A percentile compares a stretch with the other conserved stretches of the same genome.
phyloP scores from a whole-genome alignment of 192 early-diverging fungal species.

The Rhizophagus prolifer region DNA sequence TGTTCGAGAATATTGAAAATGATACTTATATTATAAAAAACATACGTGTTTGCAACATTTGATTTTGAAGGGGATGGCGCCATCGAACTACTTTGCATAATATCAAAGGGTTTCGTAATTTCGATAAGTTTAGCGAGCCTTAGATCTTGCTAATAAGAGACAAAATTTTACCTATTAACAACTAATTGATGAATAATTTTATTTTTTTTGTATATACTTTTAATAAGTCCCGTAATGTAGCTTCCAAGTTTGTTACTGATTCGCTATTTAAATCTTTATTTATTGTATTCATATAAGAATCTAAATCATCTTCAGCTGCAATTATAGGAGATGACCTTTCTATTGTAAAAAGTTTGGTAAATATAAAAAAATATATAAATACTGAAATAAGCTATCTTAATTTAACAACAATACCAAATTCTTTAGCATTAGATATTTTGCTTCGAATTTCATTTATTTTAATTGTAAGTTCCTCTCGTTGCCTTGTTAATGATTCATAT shows the following conservation, averaged over 20 bases:
- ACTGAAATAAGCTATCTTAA: background rate
- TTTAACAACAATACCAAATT: background rate
- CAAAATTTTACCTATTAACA: background rate
- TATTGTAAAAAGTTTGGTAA: background rate
- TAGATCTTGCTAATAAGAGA: constrained; percentile 39
- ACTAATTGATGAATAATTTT: background rate
- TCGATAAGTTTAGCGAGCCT: constrained; percentile 44
- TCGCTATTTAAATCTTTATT: constrained; percentile 43
- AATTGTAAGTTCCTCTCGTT: constrained; percentile 35
- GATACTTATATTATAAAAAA: background rate
- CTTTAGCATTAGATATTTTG: constrained; percentile 4
- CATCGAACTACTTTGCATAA: constrained; percentile 8
- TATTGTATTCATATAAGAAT: constrained; percentile 64
- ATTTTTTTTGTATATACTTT: constrained; percentile 37
- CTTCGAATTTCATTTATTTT: constrained; percentile 34
- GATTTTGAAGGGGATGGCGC: background rate
- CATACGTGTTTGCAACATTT: background rate
- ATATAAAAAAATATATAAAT: background rate
- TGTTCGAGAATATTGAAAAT: background rate
- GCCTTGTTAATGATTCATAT: constrained; percentile 55
- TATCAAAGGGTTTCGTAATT: constrained; percentile 48
- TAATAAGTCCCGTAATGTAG: constrained; percentile 44
- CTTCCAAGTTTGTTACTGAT: constrained; percentile 41
- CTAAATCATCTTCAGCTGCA: constrained; percentile 58
- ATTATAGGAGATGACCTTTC: constrained; percentile 10